Evolutionary conservation across 2,329 filamentous ascomycete species (phyloP).

Genomic region (Podosphaera fusca): DNA sequence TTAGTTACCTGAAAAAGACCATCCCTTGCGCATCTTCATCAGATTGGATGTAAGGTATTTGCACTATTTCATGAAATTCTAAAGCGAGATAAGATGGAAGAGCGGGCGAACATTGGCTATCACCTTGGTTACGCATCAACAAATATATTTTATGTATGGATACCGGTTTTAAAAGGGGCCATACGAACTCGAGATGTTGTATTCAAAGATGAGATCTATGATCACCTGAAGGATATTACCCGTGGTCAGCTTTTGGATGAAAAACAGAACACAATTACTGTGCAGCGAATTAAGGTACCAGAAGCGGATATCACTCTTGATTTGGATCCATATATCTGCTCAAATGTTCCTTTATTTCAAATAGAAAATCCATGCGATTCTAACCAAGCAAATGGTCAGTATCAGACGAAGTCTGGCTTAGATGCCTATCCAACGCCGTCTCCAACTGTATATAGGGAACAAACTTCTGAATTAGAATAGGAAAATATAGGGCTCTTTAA

Average conservation of each 20-base stretch:
- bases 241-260: background rate
- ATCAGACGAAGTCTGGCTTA: no score
- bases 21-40: background rate
- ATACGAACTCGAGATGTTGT: no score
- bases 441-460: no score
- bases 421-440: no score
- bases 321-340: background rate
- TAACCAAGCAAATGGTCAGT: no score
- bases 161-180: no score
- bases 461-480: no score
- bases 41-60: background rate
- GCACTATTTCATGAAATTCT: background rate
- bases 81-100: background rate
- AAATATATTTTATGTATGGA: no score
- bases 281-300: background rate
- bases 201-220: background rate
- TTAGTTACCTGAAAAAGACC: no score
- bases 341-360: background rate
- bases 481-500: no score
- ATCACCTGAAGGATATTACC: background rate
- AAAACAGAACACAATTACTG: background rate
- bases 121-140: background rate
- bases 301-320: background rate
- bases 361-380: background rate
- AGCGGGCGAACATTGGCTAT: background rate